Percentiles rank a stretch among this genome's conserved stretches.
phyloP scores from a whole-genome alignment of 176 grass and related monocot genomes.

The Aegilops longissima region DNA sequence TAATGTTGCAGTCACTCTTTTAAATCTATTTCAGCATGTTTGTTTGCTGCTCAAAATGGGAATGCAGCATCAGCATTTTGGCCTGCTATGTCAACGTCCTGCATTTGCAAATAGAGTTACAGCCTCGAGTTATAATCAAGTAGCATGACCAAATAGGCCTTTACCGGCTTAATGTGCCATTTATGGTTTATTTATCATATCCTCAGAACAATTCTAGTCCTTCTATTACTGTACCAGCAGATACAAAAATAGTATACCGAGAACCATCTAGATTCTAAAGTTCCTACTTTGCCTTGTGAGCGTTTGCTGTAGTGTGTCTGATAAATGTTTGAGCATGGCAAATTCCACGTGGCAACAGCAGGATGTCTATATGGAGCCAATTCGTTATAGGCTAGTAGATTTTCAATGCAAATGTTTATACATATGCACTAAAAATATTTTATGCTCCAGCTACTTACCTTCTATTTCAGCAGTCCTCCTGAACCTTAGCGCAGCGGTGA shows the following conservation, averaged over 20 bases:
- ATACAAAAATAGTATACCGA: slow-evolving; percentile 1
- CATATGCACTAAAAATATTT: neutral
- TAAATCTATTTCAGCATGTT: neutral
- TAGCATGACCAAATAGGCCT: neutral
- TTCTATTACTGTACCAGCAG: neutral
- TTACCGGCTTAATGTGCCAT: neutral
- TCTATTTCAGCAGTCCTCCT: neutral
- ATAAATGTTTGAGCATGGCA: neutral
- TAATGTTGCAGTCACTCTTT: neutral
- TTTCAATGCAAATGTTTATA: slow-evolving; percentile 11
- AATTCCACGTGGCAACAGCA: neutral
- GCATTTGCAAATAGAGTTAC: slow-evolving; percentile 16
- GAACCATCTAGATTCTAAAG: slow-evolving; percentile 8
- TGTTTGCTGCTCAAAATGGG: slow-evolving; percentile 20
- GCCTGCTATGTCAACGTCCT: slow-evolving; percentile 4
- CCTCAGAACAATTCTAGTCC: neutral
- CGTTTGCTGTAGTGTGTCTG: neutral
- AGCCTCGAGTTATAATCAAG: neutral
- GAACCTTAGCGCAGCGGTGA: too few species aligned
- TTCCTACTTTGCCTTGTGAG: neutral
- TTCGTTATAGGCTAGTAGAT: neutral
- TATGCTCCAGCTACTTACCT: slow-evolving; percentile 5
- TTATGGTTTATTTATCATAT: slow-evolving; percentile 10
- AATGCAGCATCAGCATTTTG: neutral
- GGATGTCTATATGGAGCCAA: neutral